A percentile compares a stretch with the other conserved stretches of the same genome.
Evolutionary conservation across 2,329 filamentous ascomycete genomes (phyloP).

Genomic region (Fusarium mexicanum): DNA sequence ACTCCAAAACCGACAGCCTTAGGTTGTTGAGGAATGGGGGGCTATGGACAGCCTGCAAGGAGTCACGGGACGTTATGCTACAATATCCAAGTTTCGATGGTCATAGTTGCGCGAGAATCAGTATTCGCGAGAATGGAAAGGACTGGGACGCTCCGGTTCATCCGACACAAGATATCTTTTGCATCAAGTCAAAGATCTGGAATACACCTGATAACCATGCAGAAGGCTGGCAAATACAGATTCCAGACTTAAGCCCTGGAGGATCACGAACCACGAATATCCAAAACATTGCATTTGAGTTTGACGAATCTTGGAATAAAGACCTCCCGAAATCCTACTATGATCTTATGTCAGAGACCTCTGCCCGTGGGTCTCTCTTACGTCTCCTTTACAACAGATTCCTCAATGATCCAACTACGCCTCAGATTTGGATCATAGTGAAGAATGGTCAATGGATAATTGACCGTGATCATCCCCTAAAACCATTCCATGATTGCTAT

Average conservation of each 20-base stretch:
- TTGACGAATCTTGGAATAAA: not conserved
- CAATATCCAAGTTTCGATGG: too few species aligned
- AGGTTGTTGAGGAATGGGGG: too few species aligned
- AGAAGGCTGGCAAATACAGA: rapidly evolving
- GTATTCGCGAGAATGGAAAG: not conserved
- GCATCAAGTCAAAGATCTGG: not conserved
- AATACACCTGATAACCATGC: rapidly evolving
- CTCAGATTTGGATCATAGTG: not conserved
- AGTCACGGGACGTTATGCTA: too few species aligned
- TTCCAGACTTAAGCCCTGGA: not conserved
- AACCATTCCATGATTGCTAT: rapidly evolving
- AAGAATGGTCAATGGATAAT: not conserved
- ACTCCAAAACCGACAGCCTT: too few species aligned
- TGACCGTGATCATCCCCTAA: rapidly evolving
- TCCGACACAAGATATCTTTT: not conserved
- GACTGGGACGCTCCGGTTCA: not conserved
- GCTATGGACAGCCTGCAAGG: too few species aligned
- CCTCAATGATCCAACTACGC: rapidly evolving
- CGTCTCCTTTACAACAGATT: not conserved
- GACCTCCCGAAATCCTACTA: not conserved
- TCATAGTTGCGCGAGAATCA: too few species aligned
- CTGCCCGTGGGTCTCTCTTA: not conserved
- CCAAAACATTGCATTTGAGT: not conserved
- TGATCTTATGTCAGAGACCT: not conserved
- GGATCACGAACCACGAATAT: not conserved